Evolutionary conservation across 495 filamentous ascomycete genomes (phyloP).

Genomic region (Usnea hakonensis): DNA sequence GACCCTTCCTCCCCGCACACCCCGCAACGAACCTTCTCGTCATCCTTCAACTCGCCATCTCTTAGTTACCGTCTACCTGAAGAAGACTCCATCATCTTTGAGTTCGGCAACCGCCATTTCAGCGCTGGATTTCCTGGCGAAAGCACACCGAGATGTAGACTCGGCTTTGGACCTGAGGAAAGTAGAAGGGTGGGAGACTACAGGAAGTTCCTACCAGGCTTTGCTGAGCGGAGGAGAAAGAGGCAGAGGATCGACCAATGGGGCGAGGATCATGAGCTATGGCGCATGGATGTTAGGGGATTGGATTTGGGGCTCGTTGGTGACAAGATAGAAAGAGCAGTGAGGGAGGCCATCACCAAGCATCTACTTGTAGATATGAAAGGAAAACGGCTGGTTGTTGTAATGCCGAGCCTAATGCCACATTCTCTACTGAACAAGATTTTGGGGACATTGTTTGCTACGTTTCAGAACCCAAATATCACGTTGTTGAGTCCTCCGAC

Average conservation of each 20-base stretch:
- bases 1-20: slow-evolving; percentile 47
- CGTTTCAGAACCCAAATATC: slow-evolving; percentile 73
- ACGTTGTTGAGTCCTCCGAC: slow-evolving; percentile 69
- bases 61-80: slow-evolving; percentile 62
- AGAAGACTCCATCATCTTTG: slow-evolving; percentile 76
- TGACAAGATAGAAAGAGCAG: slow-evolving; percentile 77
- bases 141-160: slow-evolving; percentile 58
- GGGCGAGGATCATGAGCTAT: slow-evolving; percentile 71
- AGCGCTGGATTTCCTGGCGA: slow-evolving; percentile 83
- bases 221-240: slow-evolving; percentile 39
- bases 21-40: slow-evolving; percentile 49
- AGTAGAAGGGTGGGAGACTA: slow-evolving; percentile 79
- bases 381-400: slow-evolving; percentile 60
- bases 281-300: slow-evolving; percentile 63
- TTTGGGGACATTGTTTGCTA: slow-evolving; percentile 67
- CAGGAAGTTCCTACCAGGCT: slow-evolving; percentile 55
- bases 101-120: slow-evolving; percentile 72
- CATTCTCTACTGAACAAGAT: slow-evolving; percentile 67
- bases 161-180: slow-evolving; percentile 64
- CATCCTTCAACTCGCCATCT: slow-evolving; percentile 62
- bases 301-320: slow-evolving; percentile 71
- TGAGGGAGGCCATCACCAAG: slow-evolving; percentile 81
- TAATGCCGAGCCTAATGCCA: slow-evolving; percentile 70
- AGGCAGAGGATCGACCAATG: slow-evolving; percentile 46
- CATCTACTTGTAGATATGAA: slow-evolving; percentile 67